Conservation (phyloP, 768 basidiomycete genomes). For the Termitomyces sp. region DNA sequence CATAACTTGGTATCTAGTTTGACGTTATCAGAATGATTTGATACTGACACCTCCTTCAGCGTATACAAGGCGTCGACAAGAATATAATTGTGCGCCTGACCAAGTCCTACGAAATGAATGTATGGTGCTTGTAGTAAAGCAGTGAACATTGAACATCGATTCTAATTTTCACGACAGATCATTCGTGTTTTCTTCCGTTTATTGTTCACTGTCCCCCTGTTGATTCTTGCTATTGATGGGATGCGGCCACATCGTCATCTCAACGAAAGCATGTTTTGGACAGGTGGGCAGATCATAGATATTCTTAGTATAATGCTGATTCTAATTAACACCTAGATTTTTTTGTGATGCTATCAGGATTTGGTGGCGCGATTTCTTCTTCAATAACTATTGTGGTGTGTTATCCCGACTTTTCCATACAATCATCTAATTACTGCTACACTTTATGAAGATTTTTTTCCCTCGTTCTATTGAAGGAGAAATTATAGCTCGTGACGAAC, state of each 20-base stretch:
- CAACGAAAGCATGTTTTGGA: constrained; percentile 56
- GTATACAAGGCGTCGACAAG: constrained; percentile 55
- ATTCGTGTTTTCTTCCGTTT: constrained; percentile 72
- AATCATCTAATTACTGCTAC: background rate
- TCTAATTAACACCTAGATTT: constrained; percentile 37
- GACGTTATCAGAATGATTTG: background rate
- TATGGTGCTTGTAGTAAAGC: constrained; percentile 18
- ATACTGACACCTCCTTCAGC: constrained; percentile 31
- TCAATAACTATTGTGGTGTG: constrained; percentile 69
- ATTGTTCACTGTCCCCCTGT: constrained; percentile 58
- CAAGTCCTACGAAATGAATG: constrained; percentile 81
- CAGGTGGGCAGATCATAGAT: constrained; percentile 30
- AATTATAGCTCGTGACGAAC: constrained; percentile 47
- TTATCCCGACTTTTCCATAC: constrained; percentile 1
- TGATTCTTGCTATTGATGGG: constrained; percentile 69
- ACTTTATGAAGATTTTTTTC: constrained; percentile 69
- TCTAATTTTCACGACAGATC: constrained; percentile 32
- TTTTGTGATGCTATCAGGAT: constrained; percentile 48
- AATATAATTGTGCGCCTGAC: constrained; percentile 68
- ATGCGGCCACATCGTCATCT: constrained; percentile 54
- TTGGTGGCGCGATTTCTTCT: constrained; percentile 66
- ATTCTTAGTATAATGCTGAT: background rate
- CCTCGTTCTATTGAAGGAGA: constrained; percentile 71
- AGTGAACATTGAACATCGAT: background rate
- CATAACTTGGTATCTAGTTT: constrained; percentile 44